Base-by-base conservation (phyloP, 768 basidiomycete genomes). In the Russula vinacea region DNA sequence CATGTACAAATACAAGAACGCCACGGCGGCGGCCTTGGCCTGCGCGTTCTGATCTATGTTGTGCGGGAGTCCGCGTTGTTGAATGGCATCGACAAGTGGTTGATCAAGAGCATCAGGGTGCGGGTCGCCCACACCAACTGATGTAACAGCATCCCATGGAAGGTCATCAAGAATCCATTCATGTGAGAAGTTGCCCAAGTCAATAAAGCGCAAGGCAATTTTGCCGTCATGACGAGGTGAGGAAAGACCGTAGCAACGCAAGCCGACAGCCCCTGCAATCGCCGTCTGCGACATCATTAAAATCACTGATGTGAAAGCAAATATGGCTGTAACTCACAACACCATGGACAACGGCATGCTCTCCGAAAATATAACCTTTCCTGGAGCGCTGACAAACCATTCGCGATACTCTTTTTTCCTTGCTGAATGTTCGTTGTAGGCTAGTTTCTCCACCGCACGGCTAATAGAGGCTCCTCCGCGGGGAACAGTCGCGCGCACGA, bases 311-410 rank as follows among this genome's bases (percentile, higher is more conserved):
- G 33, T 19, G 13, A 64, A 29, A 39, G 40, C 39, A 53, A 54
- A 29, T 33, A 65, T 9, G 70, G 67, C 62, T 17, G 67, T 39
- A 35, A 85, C 92, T 81, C 73, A 94, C 94, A 56, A 94, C 89
- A 59, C 97, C 97, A 73, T 98, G 89, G 22, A 99, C 97, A 56
- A 99, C 97, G 19, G 97, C 96, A 75, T 99, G 97, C 76, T 99
- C 97, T 54, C 97, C 97, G 69, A 98, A 99, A 99, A 75, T 68
- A 99, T 98, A 63, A 98, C 91, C 73, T 99, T 99, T 29, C 97
- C 97, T 9, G 97, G 97, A 3, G 97, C 94, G 62, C 93, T 94
- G 62, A 98, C 88, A 58, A 97, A 82, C 87, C 91, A 91, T 72
- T 90, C 88, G 45, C 77, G 74, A 56, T 83, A 72, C 54, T 76